Base-by-base conservation (phyloP, 192 early-diverging fungal species). In the Kickxella alabastrina region DNA sequence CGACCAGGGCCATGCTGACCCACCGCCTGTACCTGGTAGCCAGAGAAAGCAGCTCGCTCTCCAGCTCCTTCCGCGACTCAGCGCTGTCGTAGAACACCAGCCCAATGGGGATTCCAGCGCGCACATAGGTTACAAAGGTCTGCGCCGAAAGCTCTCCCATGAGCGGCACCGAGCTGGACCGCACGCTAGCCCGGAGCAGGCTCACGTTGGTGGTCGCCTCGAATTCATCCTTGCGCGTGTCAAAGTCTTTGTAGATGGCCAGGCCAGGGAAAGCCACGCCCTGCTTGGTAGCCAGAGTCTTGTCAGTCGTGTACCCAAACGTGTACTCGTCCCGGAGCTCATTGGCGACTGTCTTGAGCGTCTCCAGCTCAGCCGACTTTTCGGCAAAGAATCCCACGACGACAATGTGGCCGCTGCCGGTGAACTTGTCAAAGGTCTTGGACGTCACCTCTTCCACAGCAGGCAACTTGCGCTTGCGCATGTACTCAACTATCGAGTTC, bases 391-490 rank as follows among this genome's bases (percentile, higher is more conserved):
- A 91, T 46, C 84, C 96, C 32, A 97, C 76, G 44, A 94, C 79
- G 34, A 93, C 92, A 22, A 92, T 84, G 38, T 83, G 83, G 75
- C 91, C 88, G 18, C 87, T 83, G 27, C 61, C 56, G 48, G 80
- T 72, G 75, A 97, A 95, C 0, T 68, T 64, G 43, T 68, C 77
- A 52, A 93, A 76, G 43, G 79, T 77, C 18, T 78, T 79, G 35
- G 80, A 54, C 14, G 62, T 66, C 26, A 97, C 57, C n/a, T 75
- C 76, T 24, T 86, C 73, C 23, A 94, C 60, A 35, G 92, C 72
- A 43, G 95, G 92, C 34, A 87, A 79, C 47, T 68, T 54, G 75
- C 94, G 92, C 84, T 87, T 92, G 63, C 84, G 84, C 92, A 98
- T 94, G 78, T 88, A 91, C 56, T 65, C 74, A 55, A 95, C 82